Percentiles rank a stretch among this genome's conserved stretches.
Evolutionary conservation across 1,284 basidiomycete genomes (phyloP).

Genomic region (Leccinum variabile): DNA sequence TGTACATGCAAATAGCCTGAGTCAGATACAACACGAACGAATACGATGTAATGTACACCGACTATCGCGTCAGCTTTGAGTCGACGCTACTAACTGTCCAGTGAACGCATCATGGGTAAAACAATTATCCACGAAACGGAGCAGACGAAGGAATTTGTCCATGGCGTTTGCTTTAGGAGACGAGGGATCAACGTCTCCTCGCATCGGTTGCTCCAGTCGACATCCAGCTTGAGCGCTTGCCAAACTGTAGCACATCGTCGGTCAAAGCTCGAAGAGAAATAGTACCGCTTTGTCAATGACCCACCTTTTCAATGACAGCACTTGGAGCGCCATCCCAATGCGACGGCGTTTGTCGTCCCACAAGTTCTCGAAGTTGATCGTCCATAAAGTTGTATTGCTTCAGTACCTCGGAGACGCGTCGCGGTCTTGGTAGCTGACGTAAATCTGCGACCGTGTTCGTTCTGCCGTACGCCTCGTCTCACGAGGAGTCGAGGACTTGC

Average conservation of each 20-base stretch:
- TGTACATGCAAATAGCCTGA: background rate
- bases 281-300: conserved; percentile 8
- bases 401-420: conserved; percentile 43
- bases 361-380: conserved; percentile 42
- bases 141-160: conserved; percentile 47
- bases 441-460: too few relatives aligned
- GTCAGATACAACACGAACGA: background rate
- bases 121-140: conserved; percentile 46
- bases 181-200: conserved; percentile 46
- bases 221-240: conserved; percentile 48
- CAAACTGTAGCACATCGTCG: conserved; percentile 38
- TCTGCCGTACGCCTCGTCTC: too few relatives aligned
- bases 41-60: background rate
- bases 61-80: conserved; percentile 3
- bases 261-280: conserved; percentile 1
- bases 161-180: conserved; percentile 45
- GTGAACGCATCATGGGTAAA: conserved; percentile 20
- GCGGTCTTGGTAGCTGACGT: too few relatives aligned
- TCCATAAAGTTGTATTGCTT: conserved; percentile 50
- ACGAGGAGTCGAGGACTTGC: too few relatives aligned
- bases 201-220: conserved; percentile 47
- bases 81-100: conserved; percentile 3
- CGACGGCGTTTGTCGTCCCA: conserved; percentile 42
- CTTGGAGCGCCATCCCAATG: conserved; percentile 36
- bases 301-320: conserved; percentile 38